These are phyloP conservation scores for Auricularia cornea DNA, from an alignment of 768 basidiomycete species.

Conservation along the genomic window DNA sequence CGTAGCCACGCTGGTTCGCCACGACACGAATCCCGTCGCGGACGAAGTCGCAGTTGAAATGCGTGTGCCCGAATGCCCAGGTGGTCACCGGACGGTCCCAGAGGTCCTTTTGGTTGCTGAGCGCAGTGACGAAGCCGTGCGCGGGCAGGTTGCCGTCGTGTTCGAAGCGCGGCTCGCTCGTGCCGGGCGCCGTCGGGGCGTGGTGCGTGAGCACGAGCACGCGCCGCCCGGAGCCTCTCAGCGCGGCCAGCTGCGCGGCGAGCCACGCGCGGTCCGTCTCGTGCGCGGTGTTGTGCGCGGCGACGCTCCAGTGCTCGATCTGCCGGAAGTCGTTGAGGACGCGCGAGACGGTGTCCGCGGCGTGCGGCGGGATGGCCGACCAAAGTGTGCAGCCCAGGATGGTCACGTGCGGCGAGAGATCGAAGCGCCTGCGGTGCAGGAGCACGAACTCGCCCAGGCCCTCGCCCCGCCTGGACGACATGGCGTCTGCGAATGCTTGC, in stretches of 20 bases:
- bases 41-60: constrained; percentile 11
- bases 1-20: constrained; percentile 12
- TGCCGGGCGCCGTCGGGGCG: constrained; percentile 30
- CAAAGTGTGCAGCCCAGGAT: constrained; percentile 36
- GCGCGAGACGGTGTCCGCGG: constrained; percentile 18
- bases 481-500: constrained; percentile 7
- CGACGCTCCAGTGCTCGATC: constrained; percentile 21
- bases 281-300: constrained; percentile 19
- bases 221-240: constrained; percentile 20
- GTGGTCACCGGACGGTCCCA: constrained; percentile 2
- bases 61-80: constrained; percentile 15
- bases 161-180: constrained; percentile 20
- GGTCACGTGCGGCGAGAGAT: constrained; percentile 24
- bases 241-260: constrained; percentile 13
- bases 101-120: not conserved
- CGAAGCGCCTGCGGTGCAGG: constrained; percentile 26
- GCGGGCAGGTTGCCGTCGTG: not conserved
- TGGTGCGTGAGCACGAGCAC: constrained; percentile 35
- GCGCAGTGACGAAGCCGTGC: not conserved
- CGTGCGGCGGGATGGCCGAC: constrained; percentile 22
- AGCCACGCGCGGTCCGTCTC: constrained; percentile 26
- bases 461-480: not conserved
- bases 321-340: constrained; percentile 27
- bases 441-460: constrained; percentile 22
- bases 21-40: constrained; percentile 9